A percentile compares a stretch with the other conserved stretches of the same genome.
Conservation (phyloP, 345 rosid species). For the Trapa incisa region DNA sequence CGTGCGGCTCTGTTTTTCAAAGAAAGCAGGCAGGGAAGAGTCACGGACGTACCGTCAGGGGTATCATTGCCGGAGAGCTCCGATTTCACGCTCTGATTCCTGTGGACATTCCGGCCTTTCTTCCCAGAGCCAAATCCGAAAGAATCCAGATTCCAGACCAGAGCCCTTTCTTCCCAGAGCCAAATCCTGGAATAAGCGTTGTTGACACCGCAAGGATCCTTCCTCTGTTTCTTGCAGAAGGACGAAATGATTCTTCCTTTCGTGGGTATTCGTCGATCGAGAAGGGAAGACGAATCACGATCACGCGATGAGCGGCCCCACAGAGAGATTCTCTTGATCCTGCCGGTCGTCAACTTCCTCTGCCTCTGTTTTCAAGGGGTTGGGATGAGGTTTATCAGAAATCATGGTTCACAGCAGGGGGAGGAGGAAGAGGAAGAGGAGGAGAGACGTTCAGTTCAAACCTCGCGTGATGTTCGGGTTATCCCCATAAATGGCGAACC, state of each 20-base stretch:
- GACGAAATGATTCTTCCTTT: not conserved
- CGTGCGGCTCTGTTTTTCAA: not conserved
- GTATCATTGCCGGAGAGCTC: not conserved
- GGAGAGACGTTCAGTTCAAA: not conserved
- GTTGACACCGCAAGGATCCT: not conserved
- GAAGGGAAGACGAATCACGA: not conserved
- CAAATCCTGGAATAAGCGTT: not conserved
- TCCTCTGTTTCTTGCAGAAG: not conserved
- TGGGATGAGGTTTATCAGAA: no score
- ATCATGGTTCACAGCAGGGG: no score
- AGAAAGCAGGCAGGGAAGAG: not conserved
- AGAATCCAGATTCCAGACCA: not conserved
- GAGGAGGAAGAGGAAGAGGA: no score
- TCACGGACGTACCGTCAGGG: not conserved
- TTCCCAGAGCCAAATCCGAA: constrained; percentile 6
- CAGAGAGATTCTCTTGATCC: not conserved
- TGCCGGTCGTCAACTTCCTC: not conserved
- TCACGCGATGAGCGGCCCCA: not conserved
- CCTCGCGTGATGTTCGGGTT: not conserved
- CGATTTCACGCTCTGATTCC: constrained; percentile 1
- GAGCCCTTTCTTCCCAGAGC: not conserved
- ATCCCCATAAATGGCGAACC: not conserved
- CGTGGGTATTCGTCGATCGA: not conserved
- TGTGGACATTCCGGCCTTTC: not conserved
- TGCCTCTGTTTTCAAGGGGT: not conserved